Percentiles rank a stretch among this genome's conserved stretches.
phyloP scores from a whole-genome alignment of 345 rosid genomes.

The Diplotaxis tenuifolia region DNA sequence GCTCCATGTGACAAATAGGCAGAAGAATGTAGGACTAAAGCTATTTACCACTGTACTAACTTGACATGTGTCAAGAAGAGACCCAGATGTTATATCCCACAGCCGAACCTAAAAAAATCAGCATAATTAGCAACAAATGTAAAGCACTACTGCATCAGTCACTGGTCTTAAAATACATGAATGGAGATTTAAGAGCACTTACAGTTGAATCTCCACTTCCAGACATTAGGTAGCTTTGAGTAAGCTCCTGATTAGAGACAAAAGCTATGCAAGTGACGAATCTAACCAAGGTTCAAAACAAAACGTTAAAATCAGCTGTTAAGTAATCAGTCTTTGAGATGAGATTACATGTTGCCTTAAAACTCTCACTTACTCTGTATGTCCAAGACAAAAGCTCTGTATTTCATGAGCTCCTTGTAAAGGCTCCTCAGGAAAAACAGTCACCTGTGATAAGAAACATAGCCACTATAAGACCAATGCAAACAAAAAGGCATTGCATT shows the following conservation, averaged over 20 bases:
- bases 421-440: conserved; percentile 80
- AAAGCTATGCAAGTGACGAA: conserved; percentile 81
- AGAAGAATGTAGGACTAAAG: conserved; percentile 3
- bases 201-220: conserved; percentile 97
- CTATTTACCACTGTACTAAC: conserved; percentile 61
- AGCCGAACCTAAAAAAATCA: conserved; percentile 75
- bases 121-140: neutral
- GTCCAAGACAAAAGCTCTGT: conserved; percentile 95
- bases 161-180: neutral
- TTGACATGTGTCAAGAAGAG: conserved; percentile 80
- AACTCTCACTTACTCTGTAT: conserved; percentile 80
- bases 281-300: conserved; percentile 39
- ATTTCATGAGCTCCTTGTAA: conserved; percentile 90
- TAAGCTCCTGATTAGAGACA: conserved; percentile 46
- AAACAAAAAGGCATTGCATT: conserved; percentile 8
- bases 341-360: conserved; percentile 1
- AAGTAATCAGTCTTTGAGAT: neutral
- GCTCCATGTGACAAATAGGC: neutral
- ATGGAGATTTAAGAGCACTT: conserved; percentile 33
- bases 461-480: conserved; percentile 9
- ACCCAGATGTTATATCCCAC: conserved; percentile 82
- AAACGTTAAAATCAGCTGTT: neutral
- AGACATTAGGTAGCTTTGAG: conserved; percentile 73
- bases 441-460: conserved; percentile 50
- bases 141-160: neutral